Percentiles rank a stretch among this genome's conserved stretches.
Evolutionary conservation across 208 protist species (phyloP).

Genomic region (Wallacemonas sp.): DNA sequence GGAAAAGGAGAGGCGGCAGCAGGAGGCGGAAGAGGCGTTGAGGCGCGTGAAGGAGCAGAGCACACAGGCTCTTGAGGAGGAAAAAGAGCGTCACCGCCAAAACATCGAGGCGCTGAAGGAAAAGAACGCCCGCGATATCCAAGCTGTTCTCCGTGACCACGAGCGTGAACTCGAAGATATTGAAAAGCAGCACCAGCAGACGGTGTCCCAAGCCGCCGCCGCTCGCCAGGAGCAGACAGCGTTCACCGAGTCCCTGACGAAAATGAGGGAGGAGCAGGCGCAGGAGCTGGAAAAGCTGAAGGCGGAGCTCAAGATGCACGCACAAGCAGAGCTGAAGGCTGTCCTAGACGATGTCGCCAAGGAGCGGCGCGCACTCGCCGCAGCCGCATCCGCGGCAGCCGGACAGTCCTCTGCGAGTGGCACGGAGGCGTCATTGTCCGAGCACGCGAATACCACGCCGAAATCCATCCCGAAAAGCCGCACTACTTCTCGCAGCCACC

Average conservation of each 20-base stretch:
- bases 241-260: slow-evolving; percentile 30
- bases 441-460: slow-evolving; percentile 12
- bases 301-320: slow-evolving; percentile 42
- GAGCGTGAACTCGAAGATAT: slow-evolving; percentile 2
- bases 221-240: slow-evolving; percentile 22
- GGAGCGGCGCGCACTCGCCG: slow-evolving; percentile 26
- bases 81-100: slow-evolving; percentile 22
- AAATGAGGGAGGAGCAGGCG: slow-evolving; percentile 25
- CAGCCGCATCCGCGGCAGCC: slow-evolving; percentile 16
- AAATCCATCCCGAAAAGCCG: slow-evolving; percentile 3
- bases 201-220: slow-evolving; percentile 7
- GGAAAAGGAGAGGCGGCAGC: slow-evolving; percentile 29
- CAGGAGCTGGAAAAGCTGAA: slow-evolving; percentile 51
- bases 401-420: slow-evolving; percentile 28
- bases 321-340: slow-evolving; percentile 55
- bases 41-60: slow-evolving; percentile 20
- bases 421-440: slow-evolving; percentile 32
- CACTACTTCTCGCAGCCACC: slow-evolving; percentile 5
- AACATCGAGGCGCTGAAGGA: slow-evolving; percentile 24
- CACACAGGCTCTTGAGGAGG: slow-evolving; percentile 19
- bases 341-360: slow-evolving; percentile 47
- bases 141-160: slow-evolving; percentile 21
- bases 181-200: slow-evolving; percentile 13
- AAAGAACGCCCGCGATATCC: slow-evolving; percentile 20
- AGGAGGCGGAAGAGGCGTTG: slow-evolving; percentile 25